phyloP scores from a whole-genome alignment of 352 stramenopile genomes.

The Phytophthora sansomeana region DNA sequence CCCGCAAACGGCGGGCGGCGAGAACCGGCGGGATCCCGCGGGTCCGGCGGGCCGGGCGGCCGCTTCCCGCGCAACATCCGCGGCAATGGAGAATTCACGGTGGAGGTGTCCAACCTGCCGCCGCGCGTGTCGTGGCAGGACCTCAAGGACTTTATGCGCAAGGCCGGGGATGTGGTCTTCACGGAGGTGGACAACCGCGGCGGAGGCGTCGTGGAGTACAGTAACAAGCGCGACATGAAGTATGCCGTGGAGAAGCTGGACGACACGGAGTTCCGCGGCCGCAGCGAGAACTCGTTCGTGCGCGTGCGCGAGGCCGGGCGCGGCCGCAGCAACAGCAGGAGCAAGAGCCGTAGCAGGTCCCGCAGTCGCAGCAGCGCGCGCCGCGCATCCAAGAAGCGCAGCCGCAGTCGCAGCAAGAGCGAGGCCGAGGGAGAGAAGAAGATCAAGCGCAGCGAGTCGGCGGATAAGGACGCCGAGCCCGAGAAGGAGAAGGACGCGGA shows the following conservation, averaged over 20 bases:
- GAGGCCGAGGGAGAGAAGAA: constrained; percentile 44
- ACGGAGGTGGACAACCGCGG: constrained; percentile 76
- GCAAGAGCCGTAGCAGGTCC: constrained; percentile 49
- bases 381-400: constrained; percentile 47
- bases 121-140: constrained; percentile 69
- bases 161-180: constrained; percentile 71
- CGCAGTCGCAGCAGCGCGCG: constrained; percentile 49
- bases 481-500: constrained; percentile 32
- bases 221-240: constrained; percentile 76
- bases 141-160: constrained; percentile 77
- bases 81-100: constrained; percentile 60
- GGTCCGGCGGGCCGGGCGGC: constrained; percentile 23
- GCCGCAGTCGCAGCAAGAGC: constrained; percentile 45
- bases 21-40: constrained; percentile 7
- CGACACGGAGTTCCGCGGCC: constrained; percentile 63
- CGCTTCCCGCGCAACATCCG: constrained; percentile 57
- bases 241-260: constrained; percentile 74
- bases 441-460: constrained; percentile 44
- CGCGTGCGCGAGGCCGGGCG: constrained; percentile 46
- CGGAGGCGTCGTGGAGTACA: constrained; percentile 71
- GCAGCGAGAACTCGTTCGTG: constrained; percentile 60
- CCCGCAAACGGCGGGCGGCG: constrained; percentile 48
- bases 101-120: constrained; percentile 67
- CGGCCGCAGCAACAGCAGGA: constrained; percentile 43
- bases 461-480: constrained; percentile 27